Percentiles rank a stretch among this genome's conserved stretches.
phyloP scores from a whole-genome alignment of 2,329 filamentous ascomycete species.

The Westerdykella ornata region DNA sequence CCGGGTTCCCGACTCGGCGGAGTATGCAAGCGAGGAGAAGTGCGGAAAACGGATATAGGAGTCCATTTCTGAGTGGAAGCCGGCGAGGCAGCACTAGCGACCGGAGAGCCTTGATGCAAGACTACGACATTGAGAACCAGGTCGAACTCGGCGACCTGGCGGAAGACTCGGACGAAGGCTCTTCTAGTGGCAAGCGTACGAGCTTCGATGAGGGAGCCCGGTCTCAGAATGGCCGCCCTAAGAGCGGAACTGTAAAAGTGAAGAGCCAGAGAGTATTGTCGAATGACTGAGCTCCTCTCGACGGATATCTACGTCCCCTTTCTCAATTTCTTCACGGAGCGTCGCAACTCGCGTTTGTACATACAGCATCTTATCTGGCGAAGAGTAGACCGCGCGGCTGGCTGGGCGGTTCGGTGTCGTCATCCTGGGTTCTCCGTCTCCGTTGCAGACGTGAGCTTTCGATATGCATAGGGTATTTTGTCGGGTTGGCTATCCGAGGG shows the following conservation, averaged over 20 bases:
- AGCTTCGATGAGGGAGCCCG: conserved; percentile 28
- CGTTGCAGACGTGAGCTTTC: conserved; percentile 1
- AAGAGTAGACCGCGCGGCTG: conserved; percentile 12
- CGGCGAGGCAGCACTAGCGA: conserved; percentile 47
- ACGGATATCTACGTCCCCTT: not conserved
- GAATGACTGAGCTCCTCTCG: conserved; percentile 6
- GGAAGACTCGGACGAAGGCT: conserved; percentile 53
- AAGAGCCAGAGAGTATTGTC: conserved; percentile 26
- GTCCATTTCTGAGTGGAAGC: conserved; percentile 49
- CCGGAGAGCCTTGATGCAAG: conserved; percentile 75
- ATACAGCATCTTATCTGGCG: conserved; percentile 2
- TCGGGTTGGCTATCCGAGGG: not conserved
- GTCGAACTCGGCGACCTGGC: conserved; percentile 74
- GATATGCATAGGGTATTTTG: not conserved
- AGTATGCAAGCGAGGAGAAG: conserved; percentile 86
- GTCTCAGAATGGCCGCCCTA: conserved; percentile 15
- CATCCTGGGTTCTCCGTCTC: too few species aligned
- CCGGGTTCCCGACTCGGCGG: conserved; percentile 78
- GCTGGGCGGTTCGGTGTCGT: conserved; percentile 11
- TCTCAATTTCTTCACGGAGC: not conserved
- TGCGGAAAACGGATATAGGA: conserved; percentile 47
- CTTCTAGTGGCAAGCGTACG: conserved; percentile 24
- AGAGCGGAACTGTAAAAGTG: conserved; percentile 21
- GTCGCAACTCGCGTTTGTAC: conserved; percentile 3
- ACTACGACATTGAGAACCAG: conserved; percentile 71